These are phyloP conservation scores for Hysterium pulicare DNA, from an alignment of 2,329 filamentous ascomycete species.

Conservation along the genomic window DNA sequence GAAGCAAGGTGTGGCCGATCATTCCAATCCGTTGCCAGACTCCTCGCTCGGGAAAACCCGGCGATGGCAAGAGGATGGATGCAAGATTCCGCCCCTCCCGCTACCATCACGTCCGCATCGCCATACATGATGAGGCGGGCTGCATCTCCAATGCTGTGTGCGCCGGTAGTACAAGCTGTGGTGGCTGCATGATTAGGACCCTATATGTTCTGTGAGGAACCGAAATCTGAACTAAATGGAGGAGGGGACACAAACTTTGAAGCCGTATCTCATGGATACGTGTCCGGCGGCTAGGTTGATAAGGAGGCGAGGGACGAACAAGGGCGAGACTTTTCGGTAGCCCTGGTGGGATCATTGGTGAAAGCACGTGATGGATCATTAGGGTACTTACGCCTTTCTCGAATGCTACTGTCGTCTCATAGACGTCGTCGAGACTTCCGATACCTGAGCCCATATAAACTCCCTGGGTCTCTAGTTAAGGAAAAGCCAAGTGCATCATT, in stretches of 20 bases:
- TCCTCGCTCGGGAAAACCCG: slow-evolving; percentile 84
- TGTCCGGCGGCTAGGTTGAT: slow-evolving; percentile 96
- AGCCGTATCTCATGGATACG: slow-evolving; percentile 86
- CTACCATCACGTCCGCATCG: slow-evolving; percentile 92
- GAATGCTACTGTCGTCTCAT: slow-evolving; percentile 75
- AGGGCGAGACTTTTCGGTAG: slow-evolving; percentile 86
- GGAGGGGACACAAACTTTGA: slow-evolving; percentile 49
- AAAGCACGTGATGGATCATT: background rate
- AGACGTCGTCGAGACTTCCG: slow-evolving; percentile 88
- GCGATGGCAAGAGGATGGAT: slow-evolving; percentile 92
- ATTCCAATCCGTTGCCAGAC: slow-evolving; percentile 79
- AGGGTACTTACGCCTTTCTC: slow-evolving; percentile 61
- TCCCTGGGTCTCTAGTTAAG: slow-evolving; percentile 51
- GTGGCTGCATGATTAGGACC: slow-evolving; percentile 91
- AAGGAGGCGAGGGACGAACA: slow-evolving; percentile 88
- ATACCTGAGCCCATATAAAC: slow-evolving; percentile 95
- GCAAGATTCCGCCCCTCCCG: slow-evolving; percentile 92
- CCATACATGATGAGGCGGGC: slow-evolving; percentile 87
- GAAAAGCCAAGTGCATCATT: too few species aligned
- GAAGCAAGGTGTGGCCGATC: slow-evolving; percentile 67
- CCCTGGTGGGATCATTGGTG: slow-evolving; percentile 53
- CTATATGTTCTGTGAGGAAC: slow-evolving; percentile 27
- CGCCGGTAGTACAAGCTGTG: slow-evolving; percentile 93
- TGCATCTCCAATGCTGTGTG: slow-evolving; percentile 91
- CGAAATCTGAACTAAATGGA: background rate